phyloP scores from a whole-genome alignment of 2,329 filamentous ascomycete species.

The Hymenoscyphus repandus region DNA sequence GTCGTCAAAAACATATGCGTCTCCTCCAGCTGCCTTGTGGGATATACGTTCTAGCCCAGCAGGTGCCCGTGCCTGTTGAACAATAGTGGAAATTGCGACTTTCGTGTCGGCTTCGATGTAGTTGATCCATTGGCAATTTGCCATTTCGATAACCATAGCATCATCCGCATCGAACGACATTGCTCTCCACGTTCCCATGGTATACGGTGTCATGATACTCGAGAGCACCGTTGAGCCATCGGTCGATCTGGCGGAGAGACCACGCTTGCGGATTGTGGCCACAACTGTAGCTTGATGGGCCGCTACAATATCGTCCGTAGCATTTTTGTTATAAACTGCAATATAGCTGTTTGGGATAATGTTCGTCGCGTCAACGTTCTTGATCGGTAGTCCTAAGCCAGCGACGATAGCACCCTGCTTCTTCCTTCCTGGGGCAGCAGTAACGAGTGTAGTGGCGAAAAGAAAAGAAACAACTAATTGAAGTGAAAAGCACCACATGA shows the following conservation, averaged over 20 bases:
- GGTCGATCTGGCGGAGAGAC: constrained; percentile 46
- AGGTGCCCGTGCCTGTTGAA: constrained; percentile 49
- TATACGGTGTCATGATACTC: constrained; percentile 41
- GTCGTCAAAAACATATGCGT: constrained; percentile 30
- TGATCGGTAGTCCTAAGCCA: constrained; percentile 40
- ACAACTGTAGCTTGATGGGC: constrained; percentile 45
- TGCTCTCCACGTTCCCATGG: constrained; percentile 46
- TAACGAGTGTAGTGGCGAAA: constrained; percentile 5
- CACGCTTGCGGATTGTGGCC: constrained; percentile 48
- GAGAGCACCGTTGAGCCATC: constrained; percentile 42
- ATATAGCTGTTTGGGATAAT: constrained; percentile 54
- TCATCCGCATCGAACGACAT: constrained; percentile 49
- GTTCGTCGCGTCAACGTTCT: constrained; percentile 43
- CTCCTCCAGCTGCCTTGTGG: constrained; percentile 16
- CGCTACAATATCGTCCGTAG: constrained; percentile 42
- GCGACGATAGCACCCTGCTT: constrained; percentile 7
- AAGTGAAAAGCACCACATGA: constrained; percentile 6
- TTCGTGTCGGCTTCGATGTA: constrained; percentile 50
- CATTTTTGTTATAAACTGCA: constrained; percentile 56
- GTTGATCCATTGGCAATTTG: constrained; percentile 37
- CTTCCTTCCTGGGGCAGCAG: background rate
- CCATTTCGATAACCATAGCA: constrained; percentile 44
- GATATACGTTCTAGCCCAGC: constrained; percentile 30
- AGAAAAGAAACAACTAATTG: constrained; percentile 9
- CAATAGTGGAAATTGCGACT: constrained; percentile 39